Evolutionary conservation across 2,329 filamentous ascomycete genomes (phyloP).

Genomic region (Dactylellina drechsleri): DNA sequence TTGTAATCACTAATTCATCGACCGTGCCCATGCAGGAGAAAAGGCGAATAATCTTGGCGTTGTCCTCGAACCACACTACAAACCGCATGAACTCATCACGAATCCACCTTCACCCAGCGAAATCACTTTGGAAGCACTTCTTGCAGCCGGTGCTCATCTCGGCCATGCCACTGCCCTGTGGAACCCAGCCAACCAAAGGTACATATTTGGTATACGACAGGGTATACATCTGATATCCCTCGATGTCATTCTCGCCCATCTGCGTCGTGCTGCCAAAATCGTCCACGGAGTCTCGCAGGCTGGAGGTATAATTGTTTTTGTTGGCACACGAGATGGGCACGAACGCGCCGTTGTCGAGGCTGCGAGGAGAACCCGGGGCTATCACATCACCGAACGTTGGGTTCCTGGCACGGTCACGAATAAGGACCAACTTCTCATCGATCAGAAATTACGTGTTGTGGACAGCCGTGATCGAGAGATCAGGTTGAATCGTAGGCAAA

Average conservation of each 20-base stretch:
- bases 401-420: constrained; percentile 92
- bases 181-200: constrained; percentile 93
- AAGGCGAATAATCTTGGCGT: constrained; percentile 56
- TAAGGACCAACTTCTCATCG: constrained; percentile 83
- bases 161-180: constrained; percentile 90
- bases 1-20: constrained; percentile 16
- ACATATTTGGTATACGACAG: constrained; percentile 90
- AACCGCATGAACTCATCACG: constrained; percentile 72
- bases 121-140: constrained; percentile 87
- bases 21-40: constrained; percentile 35
- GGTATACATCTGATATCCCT: constrained; percentile 93
- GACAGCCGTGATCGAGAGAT: constrained; percentile 76
- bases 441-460: constrained; percentile 76
- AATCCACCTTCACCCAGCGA: constrained; percentile 81
- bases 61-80: constrained; percentile 68
- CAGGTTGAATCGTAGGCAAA: constrained; percentile 52
- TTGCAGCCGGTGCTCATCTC: constrained; percentile 87
- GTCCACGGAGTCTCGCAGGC: constrained; percentile 85
- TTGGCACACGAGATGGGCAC: constrained; percentile 85
- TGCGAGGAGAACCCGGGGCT: constrained; percentile 79
- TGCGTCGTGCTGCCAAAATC: constrained; percentile 91
- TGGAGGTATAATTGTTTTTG: constrained; percentile 88
- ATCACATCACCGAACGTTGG: constrained; percentile 93
- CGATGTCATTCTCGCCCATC: constrained; percentile 85
- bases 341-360: constrained; percentile 82